Evolutionary conservation across 106 monocot species (phyloP).

Genomic region (Vanilla planifolia): DNA sequence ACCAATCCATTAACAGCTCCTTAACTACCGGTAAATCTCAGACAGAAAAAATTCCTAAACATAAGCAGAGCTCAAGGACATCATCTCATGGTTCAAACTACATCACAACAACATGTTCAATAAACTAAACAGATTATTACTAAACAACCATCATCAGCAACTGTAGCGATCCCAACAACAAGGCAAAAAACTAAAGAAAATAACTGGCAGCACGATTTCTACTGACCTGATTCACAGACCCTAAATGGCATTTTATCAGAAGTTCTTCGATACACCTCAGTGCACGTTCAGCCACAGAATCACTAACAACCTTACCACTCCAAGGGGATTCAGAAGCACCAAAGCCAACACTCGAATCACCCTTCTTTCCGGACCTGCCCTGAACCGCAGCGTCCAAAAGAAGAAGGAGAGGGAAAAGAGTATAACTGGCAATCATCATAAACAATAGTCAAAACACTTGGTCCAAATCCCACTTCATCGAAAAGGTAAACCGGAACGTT

Average conservation of each 20-base stretch:
- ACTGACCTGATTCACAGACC: slow-evolving; percentile 76
- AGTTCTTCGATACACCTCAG: slow-evolving; percentile 67
- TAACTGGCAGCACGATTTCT: background rate
- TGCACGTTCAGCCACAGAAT: slow-evolving; percentile 58
- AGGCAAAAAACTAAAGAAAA: background rate
- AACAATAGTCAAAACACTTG: background rate
- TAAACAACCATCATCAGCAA: background rate
- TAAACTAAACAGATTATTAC: too few species aligned
- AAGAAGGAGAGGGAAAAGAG: slow-evolving; percentile 72
- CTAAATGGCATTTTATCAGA: slow-evolving; percentile 67
- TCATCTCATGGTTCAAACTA: too few species aligned
- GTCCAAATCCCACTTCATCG: background rate
- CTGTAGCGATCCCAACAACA: too few species aligned
- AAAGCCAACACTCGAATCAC: background rate
- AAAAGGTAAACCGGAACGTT: background rate
- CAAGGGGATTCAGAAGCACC: background rate
- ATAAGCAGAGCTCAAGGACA: too few species aligned
- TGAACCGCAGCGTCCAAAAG: slow-evolving; percentile 67
- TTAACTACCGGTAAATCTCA: too few species aligned
- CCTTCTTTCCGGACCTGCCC: slow-evolving; percentile 39
- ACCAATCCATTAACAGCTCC: too few species aligned
- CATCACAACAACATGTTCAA: too few species aligned
- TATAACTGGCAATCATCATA: slow-evolving; percentile 51
- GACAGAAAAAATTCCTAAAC: too few species aligned
- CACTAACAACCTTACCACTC: slow-evolving; percentile 31